Percentiles rank a stretch among this genome's conserved stretches.
Conservation (phyloP, 148 eudicot species). For the Polygonum maritimum region DNA sequence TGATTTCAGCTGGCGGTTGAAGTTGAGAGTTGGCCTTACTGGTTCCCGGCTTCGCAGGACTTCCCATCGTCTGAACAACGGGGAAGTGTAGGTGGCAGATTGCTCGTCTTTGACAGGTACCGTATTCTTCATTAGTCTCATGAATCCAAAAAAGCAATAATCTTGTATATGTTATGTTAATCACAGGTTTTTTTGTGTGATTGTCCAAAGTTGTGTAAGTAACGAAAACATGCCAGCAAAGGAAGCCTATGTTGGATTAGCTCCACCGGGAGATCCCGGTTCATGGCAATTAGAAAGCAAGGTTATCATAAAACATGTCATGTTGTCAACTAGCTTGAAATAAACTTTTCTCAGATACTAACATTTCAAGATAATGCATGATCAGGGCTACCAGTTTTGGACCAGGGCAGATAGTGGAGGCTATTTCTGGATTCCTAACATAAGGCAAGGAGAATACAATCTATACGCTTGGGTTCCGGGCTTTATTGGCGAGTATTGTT, state of each 20-base stretch:
- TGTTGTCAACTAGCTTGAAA: not conserved
- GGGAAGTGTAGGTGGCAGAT: slow-evolving; percentile 52
- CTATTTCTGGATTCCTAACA: slow-evolving; percentile 30
- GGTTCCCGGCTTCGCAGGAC: slow-evolving; percentile 71
- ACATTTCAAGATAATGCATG: not conserved
- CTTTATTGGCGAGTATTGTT: slow-evolving; percentile 44
- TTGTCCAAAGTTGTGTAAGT: not conserved
- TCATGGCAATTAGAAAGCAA: slow-evolving; percentile 65
- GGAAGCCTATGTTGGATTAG: slow-evolving; percentile 43
- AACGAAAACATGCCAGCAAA: slow-evolving; percentile 23
- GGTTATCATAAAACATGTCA: slow-evolving; percentile 18
- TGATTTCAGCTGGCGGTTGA: slow-evolving; percentile 35
- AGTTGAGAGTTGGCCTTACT: slow-evolving; percentile 77
- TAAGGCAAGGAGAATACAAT: slow-evolving; percentile 36
- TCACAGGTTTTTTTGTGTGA: not conserved
- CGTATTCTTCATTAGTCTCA: not conserved
- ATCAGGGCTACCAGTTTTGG: slow-evolving; percentile 63
- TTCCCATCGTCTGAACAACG: slow-evolving; percentile 60
- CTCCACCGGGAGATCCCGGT: slow-evolving; percentile 46
- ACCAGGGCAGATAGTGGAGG: slow-evolving; percentile 41
- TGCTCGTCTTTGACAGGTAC: slow-evolving; percentile 57
- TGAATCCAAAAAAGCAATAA: not conserved
- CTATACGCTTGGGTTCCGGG: slow-evolving; percentile 49
- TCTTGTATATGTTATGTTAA: not conserved
- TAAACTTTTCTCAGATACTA: not conserved